Evolutionary conservation across 805 yeast species (phyloP).

Genomic region (Teunomyces atbi): DNA sequence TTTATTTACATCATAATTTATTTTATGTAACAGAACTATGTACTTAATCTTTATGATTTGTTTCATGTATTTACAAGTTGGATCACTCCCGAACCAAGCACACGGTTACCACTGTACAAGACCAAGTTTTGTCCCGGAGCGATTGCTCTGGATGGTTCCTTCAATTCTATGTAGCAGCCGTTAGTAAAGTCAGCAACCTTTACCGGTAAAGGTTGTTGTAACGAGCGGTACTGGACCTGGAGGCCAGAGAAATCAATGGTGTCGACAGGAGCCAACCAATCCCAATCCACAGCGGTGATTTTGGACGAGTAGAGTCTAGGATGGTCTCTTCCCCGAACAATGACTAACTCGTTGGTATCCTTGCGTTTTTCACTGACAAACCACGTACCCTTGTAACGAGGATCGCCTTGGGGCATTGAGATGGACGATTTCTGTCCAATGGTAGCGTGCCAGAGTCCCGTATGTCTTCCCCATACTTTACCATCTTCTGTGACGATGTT

Average conservation of each 20-base stretch:
- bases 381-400: slow-evolving; percentile 77
- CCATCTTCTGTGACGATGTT: slow-evolving; percentile 77
- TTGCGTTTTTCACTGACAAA: slow-evolving; percentile 71
- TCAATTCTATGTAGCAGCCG: slow-evolving; percentile 35
- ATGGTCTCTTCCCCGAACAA: slow-evolving; percentile 69
- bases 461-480: slow-evolving; percentile 72
- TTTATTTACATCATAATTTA: slow-evolving; percentile 1
- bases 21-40: slow-evolving; percentile 1
- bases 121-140: slow-evolving; percentile 90
- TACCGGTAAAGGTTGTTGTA: slow-evolving; percentile 56
- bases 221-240: slow-evolving; percentile 67
- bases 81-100: slow-evolving; percentile 55
- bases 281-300: slow-evolving; percentile 46
- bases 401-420: slow-evolving; percentile 88
- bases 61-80: slow-evolving; percentile 5
- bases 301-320: slow-evolving; percentile 49
- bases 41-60: background rate
- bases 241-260: slow-evolving; percentile 19
- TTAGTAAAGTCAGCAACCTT: slow-evolving; percentile 9
- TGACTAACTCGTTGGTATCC: slow-evolving; percentile 68
- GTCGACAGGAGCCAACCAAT: slow-evolving; percentile 35
- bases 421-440: slow-evolving; percentile 83
- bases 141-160: slow-evolving; percentile 60
- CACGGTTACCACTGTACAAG: slow-evolving; percentile 61
- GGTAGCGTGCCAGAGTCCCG: slow-evolving; percentile 93